Conservation (phyloP, 208 protist genomes). For the Leishmania braziliensis region DNA sequence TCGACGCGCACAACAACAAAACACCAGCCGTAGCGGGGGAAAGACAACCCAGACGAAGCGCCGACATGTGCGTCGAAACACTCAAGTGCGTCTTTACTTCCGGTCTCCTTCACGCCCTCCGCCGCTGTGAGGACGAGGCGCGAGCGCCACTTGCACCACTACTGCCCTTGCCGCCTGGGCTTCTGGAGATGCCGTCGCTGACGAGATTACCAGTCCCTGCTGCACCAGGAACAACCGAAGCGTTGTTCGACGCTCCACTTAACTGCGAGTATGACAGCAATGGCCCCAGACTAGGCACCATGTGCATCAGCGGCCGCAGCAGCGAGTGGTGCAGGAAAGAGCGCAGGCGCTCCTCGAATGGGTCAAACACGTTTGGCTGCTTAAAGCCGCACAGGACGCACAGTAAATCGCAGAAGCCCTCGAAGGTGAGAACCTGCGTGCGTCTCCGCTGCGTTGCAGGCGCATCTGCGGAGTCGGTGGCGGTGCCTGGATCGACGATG, state of each 20-base stretch:
- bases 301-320: conserved; percentile 69
- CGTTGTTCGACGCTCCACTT: not conserved
- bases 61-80: too few species aligned
- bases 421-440: conserved; percentile 58
- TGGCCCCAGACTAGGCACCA: conserved; percentile 45
- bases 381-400: conserved; percentile 88
- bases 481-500: conserved; percentile 53
- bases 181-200: not conserved
- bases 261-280: conserved; percentile 40
- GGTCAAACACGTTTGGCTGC: conserved; percentile 85
- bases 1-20: too few species aligned
- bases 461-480: conserved; percentile 20
- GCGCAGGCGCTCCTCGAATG: conserved; percentile 65
- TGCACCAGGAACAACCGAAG: not conserved
- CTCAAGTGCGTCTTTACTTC: not conserved
- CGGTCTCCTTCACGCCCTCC: not conserved
- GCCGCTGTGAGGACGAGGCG: not conserved
- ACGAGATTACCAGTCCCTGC: not conserved
- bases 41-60: too few species aligned
- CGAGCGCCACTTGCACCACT: not conserved
- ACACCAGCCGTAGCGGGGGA: too few species aligned
- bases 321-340: conserved; percentile 78
- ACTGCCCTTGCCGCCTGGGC: not conserved
- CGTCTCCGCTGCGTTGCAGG: conserved; percentile 27
- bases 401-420: conserved; percentile 82